Evolutionary conservation across 1,284 basidiomycete genomes (phyloP).

Genomic region (Malassezia pachydermatis): DNA sequence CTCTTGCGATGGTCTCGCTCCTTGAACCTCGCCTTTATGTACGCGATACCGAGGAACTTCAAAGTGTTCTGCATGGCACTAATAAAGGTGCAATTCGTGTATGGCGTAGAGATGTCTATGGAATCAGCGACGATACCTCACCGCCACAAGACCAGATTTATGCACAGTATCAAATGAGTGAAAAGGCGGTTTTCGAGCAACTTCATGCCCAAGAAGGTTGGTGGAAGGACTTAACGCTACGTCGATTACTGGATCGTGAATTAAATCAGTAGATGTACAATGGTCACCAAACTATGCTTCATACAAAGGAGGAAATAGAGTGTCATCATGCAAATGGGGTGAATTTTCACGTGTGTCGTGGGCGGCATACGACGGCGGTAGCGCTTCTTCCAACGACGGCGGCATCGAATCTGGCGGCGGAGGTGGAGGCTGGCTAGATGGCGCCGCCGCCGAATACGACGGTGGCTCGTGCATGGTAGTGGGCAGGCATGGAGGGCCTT

Average conservation of each 20-base stretch:
- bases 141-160: slow-evolving; percentile 35
- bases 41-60: slow-evolving; percentile 30
- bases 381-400: not conserved
- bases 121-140: not conserved
- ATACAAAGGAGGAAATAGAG: slow-evolving; percentile 14
- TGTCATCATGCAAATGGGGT: not conserved
- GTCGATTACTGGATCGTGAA: slow-evolving; percentile 36
- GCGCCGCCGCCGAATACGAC: too few species aligned
- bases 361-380: not conserved
- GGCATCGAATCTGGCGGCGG: too few species aligned
- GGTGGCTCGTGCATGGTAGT: too few species aligned
- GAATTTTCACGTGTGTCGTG: not conserved
- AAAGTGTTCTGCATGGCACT: slow-evolving; percentile 27
- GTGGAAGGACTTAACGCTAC: slow-evolving; percentile 40
- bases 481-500: not conserved
- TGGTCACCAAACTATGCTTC: slow-evolving; percentile 8
- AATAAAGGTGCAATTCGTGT: slow-evolving; percentile 31
- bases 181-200: slow-evolving; percentile 27
- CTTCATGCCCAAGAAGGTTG: slow-evolving; percentile 32
- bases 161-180: slow-evolving; percentile 37
- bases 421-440: too few species aligned
- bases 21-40: slow-evolving; percentile 36
- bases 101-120: slow-evolving; percentile 27
- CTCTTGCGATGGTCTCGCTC: slow-evolving; percentile 33
- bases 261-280: slow-evolving; percentile 12